Evolutionary conservation across 345 rosid species (phyloP).

Genomic region (Nephelium lappaceum): DNA sequence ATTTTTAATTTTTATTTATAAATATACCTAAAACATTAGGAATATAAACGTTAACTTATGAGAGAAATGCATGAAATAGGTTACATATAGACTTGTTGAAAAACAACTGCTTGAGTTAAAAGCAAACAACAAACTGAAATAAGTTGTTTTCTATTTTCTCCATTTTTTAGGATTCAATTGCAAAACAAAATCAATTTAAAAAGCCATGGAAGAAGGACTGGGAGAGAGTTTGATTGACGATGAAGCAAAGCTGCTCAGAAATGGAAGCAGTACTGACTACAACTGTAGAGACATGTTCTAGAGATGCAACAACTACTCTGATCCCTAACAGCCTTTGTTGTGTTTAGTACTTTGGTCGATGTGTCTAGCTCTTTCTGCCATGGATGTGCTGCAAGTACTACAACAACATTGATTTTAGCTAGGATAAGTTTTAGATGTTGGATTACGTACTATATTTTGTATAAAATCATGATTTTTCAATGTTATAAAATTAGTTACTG

Average conservation of each 20-base stretch:
- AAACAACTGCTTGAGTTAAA: too few species aligned
- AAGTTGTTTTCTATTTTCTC: background rate
- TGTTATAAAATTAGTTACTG: too few species aligned
- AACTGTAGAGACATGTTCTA: too few species aligned
- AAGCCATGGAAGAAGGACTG: conserved; percentile 2
- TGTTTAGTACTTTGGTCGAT: conserved; percentile 55
- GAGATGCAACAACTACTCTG: conserved; percentile 17
- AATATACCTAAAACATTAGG: too few species aligned
- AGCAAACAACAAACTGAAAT: too few species aligned
- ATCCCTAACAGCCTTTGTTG: conserved; percentile 30
- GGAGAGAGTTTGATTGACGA: conserved; percentile 2
- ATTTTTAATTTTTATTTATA: too few species aligned
- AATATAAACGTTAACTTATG: background rate
- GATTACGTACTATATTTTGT: too few species aligned
- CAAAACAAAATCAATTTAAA: background rate
- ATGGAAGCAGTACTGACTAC: background rate
- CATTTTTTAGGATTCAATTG: too few species aligned
- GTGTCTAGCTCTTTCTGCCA: conserved; percentile 55
- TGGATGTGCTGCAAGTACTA: conserved; percentile 59
- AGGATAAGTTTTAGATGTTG: too few species aligned
- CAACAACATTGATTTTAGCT: too few species aligned
- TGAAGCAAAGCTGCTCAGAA: conserved; percentile 7
- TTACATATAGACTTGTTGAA: too few species aligned
- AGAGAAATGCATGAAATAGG: background rate
- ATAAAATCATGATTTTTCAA: too few species aligned